phyloP scores from a whole-genome alignment of 169 alveolate species.

The Eimeria tenella region DNA sequence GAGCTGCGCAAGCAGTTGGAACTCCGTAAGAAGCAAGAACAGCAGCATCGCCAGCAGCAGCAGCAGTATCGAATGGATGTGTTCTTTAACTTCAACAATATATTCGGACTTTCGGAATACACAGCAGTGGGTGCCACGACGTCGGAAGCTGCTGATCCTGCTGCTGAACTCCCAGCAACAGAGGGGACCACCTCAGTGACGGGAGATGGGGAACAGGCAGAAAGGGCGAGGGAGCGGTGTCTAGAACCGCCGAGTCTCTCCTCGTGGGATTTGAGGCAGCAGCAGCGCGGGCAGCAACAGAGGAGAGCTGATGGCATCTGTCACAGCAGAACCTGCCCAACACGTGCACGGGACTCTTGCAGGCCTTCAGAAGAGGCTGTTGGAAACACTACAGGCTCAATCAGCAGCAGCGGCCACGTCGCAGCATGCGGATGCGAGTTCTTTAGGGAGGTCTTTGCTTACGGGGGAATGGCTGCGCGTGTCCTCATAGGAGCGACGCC shows the following conservation, averaged over 20 bases:
- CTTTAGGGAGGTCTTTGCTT: conserved; percentile 25
- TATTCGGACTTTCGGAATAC: conserved; percentile 15
- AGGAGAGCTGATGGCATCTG: conserved; percentile 29
- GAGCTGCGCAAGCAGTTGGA: conserved; percentile 39
- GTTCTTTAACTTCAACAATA: conserved; percentile 36
- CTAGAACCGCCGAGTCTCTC: conserved; percentile 13
- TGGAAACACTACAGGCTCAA: not conserved
- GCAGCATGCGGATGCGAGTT: conserved; percentile 40
- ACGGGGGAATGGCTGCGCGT: conserved; percentile 61
- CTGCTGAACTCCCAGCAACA: not conserved
- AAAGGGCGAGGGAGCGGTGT: not conserved
- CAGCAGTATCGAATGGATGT: not conserved
- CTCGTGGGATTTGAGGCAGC: not conserved
- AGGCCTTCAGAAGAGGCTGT: not conserved
- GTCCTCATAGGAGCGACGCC: conserved; percentile 58
- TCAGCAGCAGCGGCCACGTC: conserved; percentile 24
- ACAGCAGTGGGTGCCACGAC: not conserved
- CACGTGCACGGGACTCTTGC: not conserved
- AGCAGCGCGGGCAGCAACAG: conserved; percentile 40
- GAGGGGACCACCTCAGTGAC: not conserved
- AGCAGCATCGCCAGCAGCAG: conserved; percentile 44
- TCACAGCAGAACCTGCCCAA: conserved; percentile 4
- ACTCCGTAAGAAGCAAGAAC: conserved; percentile 10
- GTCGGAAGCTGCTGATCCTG: not conserved
- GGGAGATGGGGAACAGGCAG: too few species aligned